phyloP scores from a whole-genome alignment of 768 basidiomycete genomes.

The Kwoniella heveanensis region DNA sequence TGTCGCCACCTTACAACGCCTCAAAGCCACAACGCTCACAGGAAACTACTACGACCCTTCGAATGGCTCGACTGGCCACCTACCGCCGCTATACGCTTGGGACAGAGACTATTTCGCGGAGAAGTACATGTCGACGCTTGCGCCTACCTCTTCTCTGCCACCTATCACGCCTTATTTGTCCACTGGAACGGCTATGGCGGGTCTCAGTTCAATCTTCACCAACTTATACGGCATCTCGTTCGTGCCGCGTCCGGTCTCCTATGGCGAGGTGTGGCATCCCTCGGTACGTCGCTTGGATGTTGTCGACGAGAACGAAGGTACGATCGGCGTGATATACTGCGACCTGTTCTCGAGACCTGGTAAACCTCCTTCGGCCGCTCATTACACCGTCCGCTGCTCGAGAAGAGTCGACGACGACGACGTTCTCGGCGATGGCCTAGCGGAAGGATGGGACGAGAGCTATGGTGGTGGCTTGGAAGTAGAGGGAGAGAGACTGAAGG shows the following conservation, averaged over 20 bases:
- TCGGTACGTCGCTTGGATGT: constrained; percentile 92
- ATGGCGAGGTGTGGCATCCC: constrained; percentile 85
- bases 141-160: constrained; percentile 60
- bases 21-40: constrained; percentile 72
- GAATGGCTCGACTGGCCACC: constrained; percentile 31
- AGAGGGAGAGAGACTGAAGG: constrained; percentile 61
- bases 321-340: constrained; percentile 92
- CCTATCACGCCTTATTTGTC: constrained; percentile 68
- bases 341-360: constrained; percentile 83
- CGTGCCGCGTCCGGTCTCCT: constrained; percentile 64
- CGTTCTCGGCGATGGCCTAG: constrained; percentile 64
- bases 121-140: constrained; percentile 31
- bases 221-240: constrained; percentile 82
- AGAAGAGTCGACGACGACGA: constrained; percentile 91
- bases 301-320: constrained; percentile 79
- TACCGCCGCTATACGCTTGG: constrained; percentile 81
- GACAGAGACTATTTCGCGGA: constrained; percentile 89
- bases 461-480: constrained; percentile 50
- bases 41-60: constrained; percentile 28
- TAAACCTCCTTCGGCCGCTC: constrained; percentile 89
- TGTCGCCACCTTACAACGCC: constrained; percentile 63
- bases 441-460: constrained; percentile 32
- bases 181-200: constrained; percentile 87
- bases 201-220: constrained; percentile 82
- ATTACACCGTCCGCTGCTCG: constrained; percentile 96